Evolutionary conservation across 345 rosid species (phyloP), one percentile per base, ranked within the genome.

Genomic region (Ceriops tagal): DNA sequence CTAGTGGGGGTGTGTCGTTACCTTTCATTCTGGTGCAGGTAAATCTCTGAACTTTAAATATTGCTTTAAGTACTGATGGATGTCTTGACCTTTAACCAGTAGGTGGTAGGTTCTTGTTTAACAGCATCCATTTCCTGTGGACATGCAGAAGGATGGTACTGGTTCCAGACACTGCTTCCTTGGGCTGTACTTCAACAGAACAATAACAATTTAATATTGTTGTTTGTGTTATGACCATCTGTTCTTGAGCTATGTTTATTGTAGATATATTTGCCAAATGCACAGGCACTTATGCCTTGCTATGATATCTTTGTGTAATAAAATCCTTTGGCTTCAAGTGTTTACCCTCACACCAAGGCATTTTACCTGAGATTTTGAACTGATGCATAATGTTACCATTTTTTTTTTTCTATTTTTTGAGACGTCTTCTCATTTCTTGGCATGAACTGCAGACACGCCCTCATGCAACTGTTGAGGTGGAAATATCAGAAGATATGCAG

Each of bases 401-500:
- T 2, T 3, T 0, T 0, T 11, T 9, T 39, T 2, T 39, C 2
- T 53, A 7, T 7, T 26, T 56, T 22, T 64, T 64, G 21, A 22
- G 61, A 51, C 39, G 34, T 66, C 53, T 31, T 59, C 7, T 70
- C 56, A 30, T 34, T 9, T 59, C 47, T 47, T 35, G 39, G 16
- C 65, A 61, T 67, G 64, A 75, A 73, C 60, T 61, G 71, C 59
- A 96, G 98, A 92, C 98, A 21, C 93, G 96, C 35, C 99, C 99
- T 68, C 98, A 96, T 75, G 99, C 99, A 39, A 96, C 97, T 26
- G 99, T 96, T 63, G 99, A 96, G 82, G 98, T 96, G 69, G 99
- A 96, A 82, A 92, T 96, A 85, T 96, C 99, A 34, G 99, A 96
- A 88, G 99, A 96, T 74, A 96, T 96, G 99, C 99, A 96, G 86